Conservation (phyloP, 768 basidiomycete species). For the Holtermannia corniformis region DNA sequence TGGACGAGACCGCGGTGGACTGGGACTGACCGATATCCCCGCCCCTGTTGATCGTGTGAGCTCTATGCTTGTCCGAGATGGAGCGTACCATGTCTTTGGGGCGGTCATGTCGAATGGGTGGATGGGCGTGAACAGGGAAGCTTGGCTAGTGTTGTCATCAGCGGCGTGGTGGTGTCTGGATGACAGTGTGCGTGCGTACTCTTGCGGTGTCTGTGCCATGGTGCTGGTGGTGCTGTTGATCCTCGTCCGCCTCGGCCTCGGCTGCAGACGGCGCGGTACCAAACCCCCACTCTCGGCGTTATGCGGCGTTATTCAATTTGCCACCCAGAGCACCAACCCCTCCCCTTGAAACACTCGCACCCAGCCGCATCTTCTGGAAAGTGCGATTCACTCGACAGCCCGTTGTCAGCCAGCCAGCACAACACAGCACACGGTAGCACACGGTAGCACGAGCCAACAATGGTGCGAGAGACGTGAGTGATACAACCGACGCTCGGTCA, state of each 20-base stretch:
- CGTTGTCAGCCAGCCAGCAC: background rate
- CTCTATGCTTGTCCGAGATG: background rate
- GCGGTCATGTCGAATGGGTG: constrained; percentile 40
- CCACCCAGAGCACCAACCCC: too few species aligned
- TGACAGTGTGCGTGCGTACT: too few species aligned
- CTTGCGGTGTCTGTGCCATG: too few species aligned
- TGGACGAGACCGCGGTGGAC: background rate
- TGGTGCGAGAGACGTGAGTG: background rate
- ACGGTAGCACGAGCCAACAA: too few species aligned
- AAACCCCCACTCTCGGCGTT: too few species aligned
- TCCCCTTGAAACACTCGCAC: too few species aligned
- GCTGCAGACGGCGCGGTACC: too few species aligned
- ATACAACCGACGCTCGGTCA: background rate
- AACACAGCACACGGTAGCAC: background rate
- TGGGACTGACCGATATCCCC: constrained; percentile 27
- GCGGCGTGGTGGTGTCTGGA: too few species aligned
- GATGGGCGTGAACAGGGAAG: constrained; percentile 37
- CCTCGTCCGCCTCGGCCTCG: too few species aligned
- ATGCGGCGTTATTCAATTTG: too few species aligned
- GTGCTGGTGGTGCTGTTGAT: too few species aligned
- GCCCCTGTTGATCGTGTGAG: constrained; percentile 13
- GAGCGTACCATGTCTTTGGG: constrained; percentile 33
- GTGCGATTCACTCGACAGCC: background rate
- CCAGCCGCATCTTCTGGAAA: background rate
- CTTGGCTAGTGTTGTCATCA: constrained; percentile 7